Evolutionary conservation across 2,329 filamentous ascomycete species (phyloP), one percentile per base, ranked within the genome.

Genomic region (Neonectria hederae): DNA sequence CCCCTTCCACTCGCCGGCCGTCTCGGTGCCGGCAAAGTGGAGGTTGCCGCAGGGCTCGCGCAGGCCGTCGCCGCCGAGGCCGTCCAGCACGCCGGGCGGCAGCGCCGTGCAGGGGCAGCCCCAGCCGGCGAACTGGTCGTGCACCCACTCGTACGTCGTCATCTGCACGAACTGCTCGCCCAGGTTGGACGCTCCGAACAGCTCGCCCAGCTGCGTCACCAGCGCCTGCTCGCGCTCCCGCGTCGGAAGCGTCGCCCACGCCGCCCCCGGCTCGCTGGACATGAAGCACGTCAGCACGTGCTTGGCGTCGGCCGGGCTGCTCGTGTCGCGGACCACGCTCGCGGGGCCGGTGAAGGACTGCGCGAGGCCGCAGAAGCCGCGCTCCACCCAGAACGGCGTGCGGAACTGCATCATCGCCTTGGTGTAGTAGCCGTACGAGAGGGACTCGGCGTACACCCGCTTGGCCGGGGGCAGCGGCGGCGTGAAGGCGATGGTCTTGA

Each of bases 381-480:
- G 62, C 3, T 71, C 62, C 24, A 69, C 64, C 80, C 79, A 82
- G 68, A 76, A 85, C 0, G 83, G 79, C 4, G 70, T 60, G 14
- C 70, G 68, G 70, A 81, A 85, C 6, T 74, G 69, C 30, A 83
- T 69, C 56, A 87, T 84, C 6, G 80, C 81, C 71, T 88, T 88
- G 54, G 79, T 81, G 67, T 86, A 85, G 64, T 82, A 82, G 3
- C 85, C 84, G 42, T 82, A 80, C 0, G 66, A 72, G 6, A 77
- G 78, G 0, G 78, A 75, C 3, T 79, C 68, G 13, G 75, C 66
- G 22, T 65, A 73, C 0, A 75, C 70, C n/a, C 72, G 69, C 66
- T 84, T 86, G 2, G 69, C 64, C 0, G 67, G 32, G 0, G 83
- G 82, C 1, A 89, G 77, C 0, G 76, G 60, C 0, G 87, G 86